Conservation (phyloP, 1,139 yeast species). For the Taphrina confusa region DNA sequence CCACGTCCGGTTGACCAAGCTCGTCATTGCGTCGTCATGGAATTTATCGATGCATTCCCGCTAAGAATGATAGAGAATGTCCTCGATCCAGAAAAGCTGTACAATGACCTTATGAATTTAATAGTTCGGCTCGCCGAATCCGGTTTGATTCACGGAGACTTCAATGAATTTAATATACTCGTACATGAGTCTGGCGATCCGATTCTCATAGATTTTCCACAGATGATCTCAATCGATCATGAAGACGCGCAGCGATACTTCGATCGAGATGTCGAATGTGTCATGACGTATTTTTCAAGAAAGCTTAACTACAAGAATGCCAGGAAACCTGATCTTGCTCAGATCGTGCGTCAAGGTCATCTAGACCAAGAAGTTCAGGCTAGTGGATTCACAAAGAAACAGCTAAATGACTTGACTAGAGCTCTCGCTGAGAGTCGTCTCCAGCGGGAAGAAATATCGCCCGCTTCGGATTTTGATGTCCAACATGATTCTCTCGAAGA, state of each 20-base stretch:
- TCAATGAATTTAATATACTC: slow-evolving; percentile 92
- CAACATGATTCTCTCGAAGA: too few relatives aligned
- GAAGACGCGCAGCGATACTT: slow-evolving; percentile 83
- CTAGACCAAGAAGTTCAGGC: slow-evolving; percentile 77
- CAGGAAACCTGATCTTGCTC: slow-evolving; percentile 82
- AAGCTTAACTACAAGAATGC: slow-evolving; percentile 76
- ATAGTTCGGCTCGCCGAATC: slow-evolving; percentile 78
- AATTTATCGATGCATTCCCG: slow-evolving; percentile 80
- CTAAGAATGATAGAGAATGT: slow-evolving; percentile 47
- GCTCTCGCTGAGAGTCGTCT: slow-evolving; percentile 48
- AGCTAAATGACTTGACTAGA: slow-evolving; percentile 65
- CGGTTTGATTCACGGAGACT: slow-evolving; percentile 96
- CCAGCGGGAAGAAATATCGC: slow-evolving; percentile 43
- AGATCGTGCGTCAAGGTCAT: slow-evolving; percentile 59
- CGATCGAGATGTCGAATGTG: slow-evolving; percentile 88
- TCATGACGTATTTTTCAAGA: slow-evolving; percentile 75
- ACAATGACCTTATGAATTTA: slow-evolving; percentile 82
- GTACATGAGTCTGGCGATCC: slow-evolving; percentile 58
- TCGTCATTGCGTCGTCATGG: slow-evolving; percentile 92
- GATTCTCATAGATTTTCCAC: slow-evolving; percentile 96
- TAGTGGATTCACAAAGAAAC: slow-evolving; percentile 82
- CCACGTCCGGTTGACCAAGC: slow-evolving; percentile 89
- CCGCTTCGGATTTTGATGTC: too few relatives aligned
- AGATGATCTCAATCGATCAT: slow-evolving; percentile 91
- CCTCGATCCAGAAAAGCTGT: slow-evolving; percentile 64